These are phyloP conservation scores for Zizania latifolia DNA, from an alignment of 176 grass and related monocot genomes.

Conservation along the genomic window DNA sequence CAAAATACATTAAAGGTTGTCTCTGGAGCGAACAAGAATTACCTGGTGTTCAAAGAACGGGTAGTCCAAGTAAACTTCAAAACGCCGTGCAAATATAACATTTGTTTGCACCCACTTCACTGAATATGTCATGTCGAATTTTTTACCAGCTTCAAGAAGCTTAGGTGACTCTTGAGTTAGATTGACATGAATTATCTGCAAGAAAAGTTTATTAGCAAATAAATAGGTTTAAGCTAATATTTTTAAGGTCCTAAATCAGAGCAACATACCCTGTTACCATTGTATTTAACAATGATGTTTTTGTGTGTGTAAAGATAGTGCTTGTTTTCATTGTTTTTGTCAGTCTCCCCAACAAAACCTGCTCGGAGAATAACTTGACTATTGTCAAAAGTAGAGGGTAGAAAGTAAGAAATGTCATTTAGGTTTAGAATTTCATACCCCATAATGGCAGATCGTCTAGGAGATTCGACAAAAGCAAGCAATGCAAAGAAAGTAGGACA, in stretches of 20 bases:
- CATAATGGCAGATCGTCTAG: conserved; percentile 95
- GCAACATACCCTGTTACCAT: conserved; percentile 58
- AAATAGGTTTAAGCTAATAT: not conserved
- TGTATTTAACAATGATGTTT: conserved; percentile 73
- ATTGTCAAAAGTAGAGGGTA: conserved; percentile 29
- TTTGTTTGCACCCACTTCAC: conserved; percentile 86
- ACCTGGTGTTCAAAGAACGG: conserved; percentile 99
- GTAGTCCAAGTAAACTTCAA: conserved; percentile 97
- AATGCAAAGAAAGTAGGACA: conserved; percentile 3
- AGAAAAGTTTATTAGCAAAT: not conserved
- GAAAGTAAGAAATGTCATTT: conserved; percentile 3
- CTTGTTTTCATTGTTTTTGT: conserved; percentile 92
- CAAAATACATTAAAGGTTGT: not conserved
- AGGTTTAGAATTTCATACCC: conserved; percentile 54
- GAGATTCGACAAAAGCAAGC: conserved; percentile 14
- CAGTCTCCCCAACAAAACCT: conserved; percentile 91
- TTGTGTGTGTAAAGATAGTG: conserved; percentile 95
- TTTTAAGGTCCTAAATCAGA: conserved; percentile 18
- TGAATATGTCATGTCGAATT: conserved; percentile 90
- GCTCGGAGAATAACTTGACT: conserved; percentile 17
- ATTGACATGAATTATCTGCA: conserved; percentile 99
- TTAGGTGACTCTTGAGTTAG: conserved; percentile 90
- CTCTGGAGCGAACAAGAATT: conserved; percentile 1
- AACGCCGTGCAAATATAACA: conserved; percentile 82
- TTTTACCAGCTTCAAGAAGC: conserved; percentile 90